Evolutionary conservation across 768 basidiomycete genomes (phyloP), one percentile per base, ranked within the genome.

Genomic region (Lactifluus volemus): DNA sequence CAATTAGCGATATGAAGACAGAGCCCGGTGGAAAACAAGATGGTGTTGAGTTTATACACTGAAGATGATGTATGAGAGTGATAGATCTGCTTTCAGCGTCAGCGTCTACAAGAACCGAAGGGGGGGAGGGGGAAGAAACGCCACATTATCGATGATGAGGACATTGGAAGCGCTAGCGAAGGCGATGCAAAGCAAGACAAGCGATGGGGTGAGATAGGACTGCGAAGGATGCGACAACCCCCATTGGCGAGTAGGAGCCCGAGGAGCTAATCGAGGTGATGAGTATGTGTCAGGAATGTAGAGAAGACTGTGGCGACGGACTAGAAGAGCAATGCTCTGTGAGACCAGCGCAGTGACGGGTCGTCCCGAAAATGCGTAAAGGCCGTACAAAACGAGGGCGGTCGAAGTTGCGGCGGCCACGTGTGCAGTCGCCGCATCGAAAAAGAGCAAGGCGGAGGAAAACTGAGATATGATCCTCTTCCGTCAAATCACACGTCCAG

Each of bases 271-370:
- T 19, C 21, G 29, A 29, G 32, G 53, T 10, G 38, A 66, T 17
- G 68, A 63, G 42, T 44, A 50, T 44, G 56, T 6, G 38, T 25
- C n/a, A 36, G 17, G 29, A 25, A 29, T 6, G 17, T 9, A 32
- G 10, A 17, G 17, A 19, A 47, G 50, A 29, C 3, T 25, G 41
- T 10, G 19, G 8, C 4, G 54, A 67, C 68, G 47, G 65, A 77
- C 77, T 65, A 76, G 75, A 10, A 77, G 68, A 32, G 70, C 42
- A 19, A 66, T 58, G 41, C 68, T 68, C 49, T 77, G 70, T 70
- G 70, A 76, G 44, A 70, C 67, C 7, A 64, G 30, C 14, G 66
- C 54, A 39, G 69, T 56, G 49, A 70, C 62, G 8, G 53, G 53
- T 57, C 67, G 65, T 47, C 66, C 67, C 2, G 63, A 56, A 44